Evolutionary conservation across 2,329 filamentous ascomycete genomes (phyloP), one percentile per base, ranked within the genome.

Genomic region (Elsinoe australis): DNA sequence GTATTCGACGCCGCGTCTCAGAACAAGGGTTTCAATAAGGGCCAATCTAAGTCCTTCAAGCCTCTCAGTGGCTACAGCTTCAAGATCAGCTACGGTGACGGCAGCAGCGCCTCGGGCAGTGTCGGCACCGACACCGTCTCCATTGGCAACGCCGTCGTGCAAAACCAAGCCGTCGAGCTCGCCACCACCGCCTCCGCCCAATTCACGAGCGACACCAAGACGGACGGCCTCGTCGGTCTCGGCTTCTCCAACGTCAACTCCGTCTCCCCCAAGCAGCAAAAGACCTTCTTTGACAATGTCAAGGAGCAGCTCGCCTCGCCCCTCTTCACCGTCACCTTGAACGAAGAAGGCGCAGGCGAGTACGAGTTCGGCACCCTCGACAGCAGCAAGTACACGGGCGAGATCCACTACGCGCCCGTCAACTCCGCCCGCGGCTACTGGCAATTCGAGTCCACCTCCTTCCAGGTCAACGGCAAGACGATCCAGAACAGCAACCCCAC

Each of bases 361-460:
- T 89, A 87, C 66, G 80, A 87, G 59, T 89, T 89, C 58, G 85
- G 85, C 52, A 73, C 65, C 56, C 80, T 89, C 57, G 82, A 89
- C 61, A 60, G 58, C 1, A 67, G 67, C 49, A 79, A 84, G 56
- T 84, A 83, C 62, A 70, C 63, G 1, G 84, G 83, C 26, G 57
- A 72, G 3, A 73, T 89, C 57, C 65, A 71, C 17, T 86, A 80
- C 61, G 70, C 80, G 15, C 68, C 74, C 7, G 71, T 87, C 52
- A 76, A 85, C 59, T 72, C 70, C 14, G 71, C 71, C 8, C 66
- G 70, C 24, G 84, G 83, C 6, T 87, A 82, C 69, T 88, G 84
- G 84, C 71, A 82, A 59, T 78, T 86, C 59, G 59, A 70, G 10
- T 78, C 76, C 4, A 69, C 70, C 18, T 67, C 68, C 36, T 85